Percentiles rank a stretch among this genome's conserved stretches.
These are phyloP conservation scores for Diospyros lotus DNA, from an alignment of 148 eudicot genomes.

Conservation along the genomic window DNA sequence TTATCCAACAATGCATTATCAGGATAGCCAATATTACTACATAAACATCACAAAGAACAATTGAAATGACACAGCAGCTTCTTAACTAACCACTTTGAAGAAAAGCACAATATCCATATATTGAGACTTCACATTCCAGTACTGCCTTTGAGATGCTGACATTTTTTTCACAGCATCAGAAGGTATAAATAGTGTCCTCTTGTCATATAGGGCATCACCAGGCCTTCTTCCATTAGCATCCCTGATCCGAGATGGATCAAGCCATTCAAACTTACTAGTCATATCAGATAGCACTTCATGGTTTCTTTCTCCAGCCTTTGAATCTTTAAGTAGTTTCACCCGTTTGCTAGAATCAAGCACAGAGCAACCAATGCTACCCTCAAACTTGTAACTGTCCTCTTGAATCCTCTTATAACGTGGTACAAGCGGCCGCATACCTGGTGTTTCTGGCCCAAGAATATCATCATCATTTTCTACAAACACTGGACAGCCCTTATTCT, in stretches of 20 bases:
- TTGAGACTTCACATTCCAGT: constrained; percentile 80
- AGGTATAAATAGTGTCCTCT: constrained; percentile 81
- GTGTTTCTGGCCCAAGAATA: constrained; percentile 61
- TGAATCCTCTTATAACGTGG: constrained; percentile 79
- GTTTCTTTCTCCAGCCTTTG: constrained; percentile 23
- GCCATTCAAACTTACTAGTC: constrained; percentile 87
- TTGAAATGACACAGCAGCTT: not conserved
- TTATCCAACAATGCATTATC: not conserved
- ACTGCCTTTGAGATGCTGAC: constrained; percentile 98
- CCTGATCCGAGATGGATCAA: constrained; percentile 68
- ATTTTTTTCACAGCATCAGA: constrained; percentile 74
- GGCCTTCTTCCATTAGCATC: constrained; percentile 91
- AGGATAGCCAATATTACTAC: not conserved
- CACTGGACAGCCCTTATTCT: constrained; percentile 22
- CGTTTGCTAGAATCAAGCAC: constrained; percentile 48
- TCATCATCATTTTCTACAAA: constrained; percentile 30
- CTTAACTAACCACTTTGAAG: constrained; percentile 90
- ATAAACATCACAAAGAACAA: not conserved
- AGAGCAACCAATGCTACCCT: constrained; percentile 25
- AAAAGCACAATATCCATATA: constrained; percentile 90
- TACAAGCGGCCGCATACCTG: constrained; percentile 62
- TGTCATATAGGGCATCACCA: constrained; percentile 64
- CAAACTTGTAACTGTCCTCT: constrained; percentile 44
- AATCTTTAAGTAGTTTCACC: constrained; percentile 42
- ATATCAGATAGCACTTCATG: constrained; percentile 34